A percentile compares a stretch with the other conserved stretches of the same genome.
phyloP scores from a whole-genome alignment of 1,284 basidiomycete genomes.

The Puccinia triticina region DNA sequence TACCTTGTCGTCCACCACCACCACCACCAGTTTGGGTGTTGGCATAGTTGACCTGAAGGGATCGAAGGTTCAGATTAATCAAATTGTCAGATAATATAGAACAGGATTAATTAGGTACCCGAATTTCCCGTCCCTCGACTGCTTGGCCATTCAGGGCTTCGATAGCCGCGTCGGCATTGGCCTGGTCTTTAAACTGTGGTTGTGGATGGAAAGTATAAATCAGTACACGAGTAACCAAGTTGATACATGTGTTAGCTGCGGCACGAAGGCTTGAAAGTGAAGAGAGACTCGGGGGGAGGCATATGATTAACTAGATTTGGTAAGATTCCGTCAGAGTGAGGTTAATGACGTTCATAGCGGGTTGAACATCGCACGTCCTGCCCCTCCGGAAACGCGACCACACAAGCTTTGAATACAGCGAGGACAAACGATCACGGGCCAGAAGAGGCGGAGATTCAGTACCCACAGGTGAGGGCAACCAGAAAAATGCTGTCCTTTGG shows the following conservation, averaged over 20 bases:
- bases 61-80: neutral
- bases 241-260: neutral
- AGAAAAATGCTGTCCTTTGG: neutral
- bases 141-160: slow-evolving; percentile 81
- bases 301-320: neutral
- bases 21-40: slow-evolving; percentile 64
- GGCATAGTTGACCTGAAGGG: slow-evolving; percentile 77
- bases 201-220: neutral
- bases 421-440: slow-evolving; percentile 31
- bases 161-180: slow-evolving; percentile 82
- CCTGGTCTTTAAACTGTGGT: slow-evolving; percentile 58
- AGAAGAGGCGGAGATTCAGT: slow-evolving; percentile 32
- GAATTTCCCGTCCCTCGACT: slow-evolving; percentile 86
- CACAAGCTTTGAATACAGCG: slow-evolving; percentile 44
- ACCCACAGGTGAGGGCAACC: slow-evolving; percentile 26
- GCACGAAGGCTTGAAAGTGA: neutral
- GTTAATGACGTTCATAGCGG: neutral
- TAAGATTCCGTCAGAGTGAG: neutral
- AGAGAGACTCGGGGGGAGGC: too few relatives aligned
- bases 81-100: neutral
- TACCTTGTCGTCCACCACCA: slow-evolving; percentile 60
- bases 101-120: slow-evolving; percentile 53
- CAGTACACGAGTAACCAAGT: neutral
- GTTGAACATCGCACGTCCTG: neutral
- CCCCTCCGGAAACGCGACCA: slow-evolving; percentile 46